A percentile compares a stretch with the other conserved stretches of the same genome.
phyloP scores from a whole-genome alignment of 805 yeast species.

The Kazachstania viticola region DNA sequence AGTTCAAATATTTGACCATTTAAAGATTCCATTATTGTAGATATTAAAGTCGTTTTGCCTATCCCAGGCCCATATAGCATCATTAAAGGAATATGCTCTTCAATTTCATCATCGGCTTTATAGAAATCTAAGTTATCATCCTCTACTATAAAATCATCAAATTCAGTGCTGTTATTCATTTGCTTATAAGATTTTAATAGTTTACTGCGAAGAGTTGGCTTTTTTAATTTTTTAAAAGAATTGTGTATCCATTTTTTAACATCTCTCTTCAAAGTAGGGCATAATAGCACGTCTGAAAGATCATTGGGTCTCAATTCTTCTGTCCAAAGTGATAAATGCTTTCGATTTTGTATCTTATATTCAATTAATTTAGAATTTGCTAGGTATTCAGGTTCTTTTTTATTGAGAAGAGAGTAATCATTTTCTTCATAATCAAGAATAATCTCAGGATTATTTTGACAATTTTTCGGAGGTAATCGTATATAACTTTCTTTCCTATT shows the following conservation, averaged over 20 bases:
- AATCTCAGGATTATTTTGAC: neutral
- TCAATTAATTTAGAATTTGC: neutral
- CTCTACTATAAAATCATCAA: conserved; percentile 27
- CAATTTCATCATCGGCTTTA: conserved; percentile 5
- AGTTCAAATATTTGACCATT: conserved; percentile 72
- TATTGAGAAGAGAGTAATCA: neutral
- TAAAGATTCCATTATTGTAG: conserved; percentile 51
- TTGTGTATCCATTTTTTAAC: conserved; percentile 24
- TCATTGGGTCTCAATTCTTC: conserved; percentile 22
- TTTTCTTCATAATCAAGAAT: neutral
- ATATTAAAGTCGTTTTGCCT: conserved; percentile 68
- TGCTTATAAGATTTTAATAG: conserved; percentile 18
- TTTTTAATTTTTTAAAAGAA: conserved; percentile 27
- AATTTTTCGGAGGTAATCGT: too few species aligned
- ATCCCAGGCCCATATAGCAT: conserved; percentile 62
- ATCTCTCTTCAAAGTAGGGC: conserved; percentile 9
- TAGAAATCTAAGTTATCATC: conserved; percentile 15
- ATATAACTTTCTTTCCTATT: too few species aligned
- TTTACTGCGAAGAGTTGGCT: conserved; percentile 25
- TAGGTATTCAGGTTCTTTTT: too few species aligned
- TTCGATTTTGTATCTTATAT: neutral
- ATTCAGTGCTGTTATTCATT: conserved; percentile 12
- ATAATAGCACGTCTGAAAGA: conserved; percentile 23
- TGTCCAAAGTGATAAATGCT: conserved; percentile 17
- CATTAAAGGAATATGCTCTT: conserved; percentile 46